Evolutionary conservation across 371 early-diverging fungal genomes (phyloP), one percentile per base, ranked within the genome.

Genomic region (Choanephora cucurbitarum): DNA sequence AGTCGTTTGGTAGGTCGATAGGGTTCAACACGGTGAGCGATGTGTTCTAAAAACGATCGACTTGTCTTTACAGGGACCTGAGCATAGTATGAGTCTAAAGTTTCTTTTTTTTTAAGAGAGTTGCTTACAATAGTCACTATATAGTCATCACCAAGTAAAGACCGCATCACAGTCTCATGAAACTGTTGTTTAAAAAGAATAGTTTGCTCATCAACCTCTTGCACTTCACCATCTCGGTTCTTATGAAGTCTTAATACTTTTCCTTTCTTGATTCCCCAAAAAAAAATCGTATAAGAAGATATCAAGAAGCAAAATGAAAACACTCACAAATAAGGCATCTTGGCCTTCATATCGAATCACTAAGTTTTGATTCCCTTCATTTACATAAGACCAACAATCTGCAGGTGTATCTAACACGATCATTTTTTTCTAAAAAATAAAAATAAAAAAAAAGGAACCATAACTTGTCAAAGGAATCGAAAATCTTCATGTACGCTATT

Each of bases 301-400:
- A 39, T 0, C n/a, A 2, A 22, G 10, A n/a, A n/a, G 14, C 33
- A 33, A 24, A 49, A 41, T 39, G 0, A 5, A 34, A 14, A 13
- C 15, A 33, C 64, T 50, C 73, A 81, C 81, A 22, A 58, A 64
- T 2, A 11, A 22, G 1, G 41, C 22, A 24, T 69, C 39, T 21
- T 52, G 22, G n/a, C 82, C 77, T 14, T 15, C 44, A 49, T 75
- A 78, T 24, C 59, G 17, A 5, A 79, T 44, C 1, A 78, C 72
- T n/a, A 82, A 24, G 40, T 75, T 73, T 6, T 66, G 64, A 47
- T 82, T 82, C 17, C 82, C 82, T 65, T 82, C 82, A 5, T 70
- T 75, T 11, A 67, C 46, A 58, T 74, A 82, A 3, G 22, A 14
- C 82, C 82, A 82, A 34, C 66, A 44, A 19, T 49, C 22, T 14